Evolutionary conservation across 1,284 basidiomycete genomes (phyloP), one percentile per base, ranked within the genome.

Genomic region (Papiliotrema terrestris): DNA sequence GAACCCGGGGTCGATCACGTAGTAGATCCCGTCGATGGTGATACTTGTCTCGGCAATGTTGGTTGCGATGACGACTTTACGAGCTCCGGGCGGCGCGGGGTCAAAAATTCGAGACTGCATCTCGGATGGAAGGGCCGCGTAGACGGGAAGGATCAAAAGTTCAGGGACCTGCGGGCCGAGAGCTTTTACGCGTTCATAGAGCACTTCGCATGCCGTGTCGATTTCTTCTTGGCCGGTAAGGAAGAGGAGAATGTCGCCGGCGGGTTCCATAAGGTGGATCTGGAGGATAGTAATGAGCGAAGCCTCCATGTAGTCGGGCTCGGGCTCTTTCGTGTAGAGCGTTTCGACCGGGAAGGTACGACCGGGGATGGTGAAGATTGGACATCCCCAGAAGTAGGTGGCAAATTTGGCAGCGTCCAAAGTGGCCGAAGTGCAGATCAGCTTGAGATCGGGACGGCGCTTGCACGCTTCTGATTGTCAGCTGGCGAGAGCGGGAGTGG

Each of bases 391-490:
- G 81, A 98, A 99, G 82, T 98, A 98, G 67, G 91, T 92, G 8
- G 94, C 94, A 78, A 98, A 98, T 80, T 98, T 98, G 73, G 96
- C 94, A 43, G 96, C 95, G 68, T 99, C 95, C n/a, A 99, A 81
- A 0, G 96, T 99, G 1, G 96, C 96, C 0, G 95, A 98, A 0
- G 95, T 98, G 58, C 98, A 94, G 63, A 98, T 98, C 42, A 98
- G 82, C 73, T 98, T 98, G 60, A 99, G 83, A 72, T 98, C 96
- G 2, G 92, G 87, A 51, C 96, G 85, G 42, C 90, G 85, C 72
- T 92, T 94, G 67, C 96, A 86, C 29, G 95, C 88, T 83, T 98
- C 91, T 93, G 75, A 9, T 54, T 49, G n/a, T 56, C 66, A 50
- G 52, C 62, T 45, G 29, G 13, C 19, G 19, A 44, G 5, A n/a